Percentiles rank a stretch among this genome's conserved stretches.
Evolutionary conservation across 257 asterid genomes (phyloP).

Genomic region (Fraxinus americana): DNA sequence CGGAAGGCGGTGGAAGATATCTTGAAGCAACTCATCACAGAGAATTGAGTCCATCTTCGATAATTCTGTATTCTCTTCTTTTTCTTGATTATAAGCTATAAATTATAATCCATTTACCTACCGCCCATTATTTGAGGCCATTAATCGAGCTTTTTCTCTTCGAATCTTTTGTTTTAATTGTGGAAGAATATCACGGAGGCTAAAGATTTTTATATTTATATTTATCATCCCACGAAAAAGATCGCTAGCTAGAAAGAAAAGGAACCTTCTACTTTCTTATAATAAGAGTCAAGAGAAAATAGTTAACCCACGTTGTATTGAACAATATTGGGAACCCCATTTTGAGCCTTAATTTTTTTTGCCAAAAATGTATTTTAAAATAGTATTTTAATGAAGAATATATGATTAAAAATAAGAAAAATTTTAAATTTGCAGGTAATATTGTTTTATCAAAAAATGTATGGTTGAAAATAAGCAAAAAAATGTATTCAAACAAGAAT

Average conservation of each 20-base stretch:
- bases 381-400: too few relatives aligned
- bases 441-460: too few relatives aligned
- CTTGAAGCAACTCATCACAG: conserved; percentile 80
- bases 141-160: background rate
- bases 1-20: conserved; percentile 78
- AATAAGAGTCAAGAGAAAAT: too few relatives aligned
- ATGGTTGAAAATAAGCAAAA: too few relatives aligned
- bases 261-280: background rate
- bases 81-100: background rate
- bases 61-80: background rate
- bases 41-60: conserved; percentile 59
- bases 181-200: background rate
- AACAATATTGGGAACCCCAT: too few relatives aligned
- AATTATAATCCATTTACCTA: conserved; percentile 13
- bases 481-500: too few relatives aligned
- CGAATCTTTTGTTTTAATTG: background rate
- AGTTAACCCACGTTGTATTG: too few relatives aligned
- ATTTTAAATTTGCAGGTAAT: too few relatives aligned
- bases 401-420: too few relatives aligned
- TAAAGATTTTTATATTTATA: background rate
- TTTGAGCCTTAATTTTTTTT: too few relatives aligned
- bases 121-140: conserved; percentile 31
- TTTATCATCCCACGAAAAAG: background rate
- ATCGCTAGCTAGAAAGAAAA: background rate
- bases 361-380: too few relatives aligned